Base-by-base conservation (phyloP, 225 moss, liverwort and hornwort genomes). In the Asterella californica region DNA sequence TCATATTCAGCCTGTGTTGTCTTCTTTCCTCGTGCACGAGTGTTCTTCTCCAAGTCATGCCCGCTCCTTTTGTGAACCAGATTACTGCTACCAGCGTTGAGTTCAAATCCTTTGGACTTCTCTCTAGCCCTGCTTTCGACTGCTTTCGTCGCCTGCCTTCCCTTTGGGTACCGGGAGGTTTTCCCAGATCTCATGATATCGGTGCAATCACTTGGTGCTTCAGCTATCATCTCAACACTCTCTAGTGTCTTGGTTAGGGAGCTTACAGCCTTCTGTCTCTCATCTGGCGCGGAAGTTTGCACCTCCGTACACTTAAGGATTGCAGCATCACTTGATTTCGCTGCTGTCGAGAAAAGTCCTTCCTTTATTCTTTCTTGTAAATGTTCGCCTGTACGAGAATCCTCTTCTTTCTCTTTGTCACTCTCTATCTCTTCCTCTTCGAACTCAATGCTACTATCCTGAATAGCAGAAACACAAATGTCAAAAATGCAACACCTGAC, bases 391-490 rank as follows among this genome's bases (percentile, higher is more conserved):
- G 48, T 50, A n/a, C 15, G 34, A 61, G 21, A 76, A 69, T 68
- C 69, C 15, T 70, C 47, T 8, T 67, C 79, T 79, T 53, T 59
- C 70, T 79, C 79, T 37, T 37, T 79, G 22, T 79, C 79, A 60
- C 70, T 79, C 55, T 68, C 79, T 6, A 79, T 79, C 71, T 79
- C 79, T 33, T 80, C 72, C 47, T 72, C 80, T 72, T 80, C 80
- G 30, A 73, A 80, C 61, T 74, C 60, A 72, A 73, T 80, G 59
- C 36, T 63, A 19, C 65, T 34, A 32, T 76, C 46, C 78, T 78
- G 66, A 67, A 67, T 9, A 15, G 25, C 6, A 32, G 25, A 32
- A 24, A 15, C 33, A 9, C 18, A 27, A 36, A 32, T 19, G 36
- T 32, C 29, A 30, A 0, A 67, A 11, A 24, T 30, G 67, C 10